These are phyloP conservation scores for Aspergillus puulaauensis DNA, from an alignment of 2,329 filamentous ascomycete species.

Conservation along the genomic window DNA sequence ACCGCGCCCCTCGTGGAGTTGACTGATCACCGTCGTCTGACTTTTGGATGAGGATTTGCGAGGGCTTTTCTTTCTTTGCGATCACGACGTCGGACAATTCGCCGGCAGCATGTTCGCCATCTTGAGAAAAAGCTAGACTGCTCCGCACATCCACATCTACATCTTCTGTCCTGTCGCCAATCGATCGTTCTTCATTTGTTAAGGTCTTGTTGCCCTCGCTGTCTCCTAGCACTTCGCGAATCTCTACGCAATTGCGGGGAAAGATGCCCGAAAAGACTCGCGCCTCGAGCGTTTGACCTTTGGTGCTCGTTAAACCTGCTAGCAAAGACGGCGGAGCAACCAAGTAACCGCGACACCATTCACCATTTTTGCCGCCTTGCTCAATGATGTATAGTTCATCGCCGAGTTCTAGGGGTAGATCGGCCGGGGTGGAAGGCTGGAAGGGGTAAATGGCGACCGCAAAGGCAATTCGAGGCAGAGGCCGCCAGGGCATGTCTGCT, in stretches of 20 bases:
- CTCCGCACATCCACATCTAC: slow-evolving; percentile 28
- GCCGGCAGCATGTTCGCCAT: slow-evolving; percentile 23
- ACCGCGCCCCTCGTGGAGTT: slow-evolving; percentile 31
- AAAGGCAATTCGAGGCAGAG: slow-evolving; percentile 94
- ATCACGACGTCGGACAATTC: slow-evolving; percentile 35
- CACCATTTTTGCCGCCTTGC: slow-evolving; percentile 78
- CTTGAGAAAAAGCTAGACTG: slow-evolving; percentile 28
- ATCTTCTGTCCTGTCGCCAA: slow-evolving; percentile 35
- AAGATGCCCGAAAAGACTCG: slow-evolving; percentile 99
- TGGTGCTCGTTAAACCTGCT: slow-evolving; percentile 83
- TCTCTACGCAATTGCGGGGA: slow-evolving; percentile 88
- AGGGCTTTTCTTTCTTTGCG: slow-evolving; percentile 40
- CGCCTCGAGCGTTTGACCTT: slow-evolving; percentile 90
- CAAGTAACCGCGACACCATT: slow-evolving; percentile 94
- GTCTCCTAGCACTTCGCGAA: slow-evolving; percentile 86
- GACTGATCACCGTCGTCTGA: slow-evolving; percentile 33
- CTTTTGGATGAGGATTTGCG: slow-evolving; percentile 40
- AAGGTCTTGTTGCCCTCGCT: slow-evolving; percentile 47
- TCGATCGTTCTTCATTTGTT: slow-evolving; percentile 34
- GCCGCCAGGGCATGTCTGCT: slow-evolving; percentile 85
- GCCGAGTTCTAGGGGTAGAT: slow-evolving; percentile 93
- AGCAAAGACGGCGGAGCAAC: slow-evolving; percentile 91
- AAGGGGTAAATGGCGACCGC: slow-evolving; percentile 96
- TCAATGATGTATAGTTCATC: slow-evolving; percentile 99
- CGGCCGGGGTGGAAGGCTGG: slow-evolving; percentile 77